These are phyloP conservation scores for Berkeleyomyces rouxiae DNA, from an alignment of 2,329 filamentous ascomycete genomes.

Conservation along the genomic window DNA sequence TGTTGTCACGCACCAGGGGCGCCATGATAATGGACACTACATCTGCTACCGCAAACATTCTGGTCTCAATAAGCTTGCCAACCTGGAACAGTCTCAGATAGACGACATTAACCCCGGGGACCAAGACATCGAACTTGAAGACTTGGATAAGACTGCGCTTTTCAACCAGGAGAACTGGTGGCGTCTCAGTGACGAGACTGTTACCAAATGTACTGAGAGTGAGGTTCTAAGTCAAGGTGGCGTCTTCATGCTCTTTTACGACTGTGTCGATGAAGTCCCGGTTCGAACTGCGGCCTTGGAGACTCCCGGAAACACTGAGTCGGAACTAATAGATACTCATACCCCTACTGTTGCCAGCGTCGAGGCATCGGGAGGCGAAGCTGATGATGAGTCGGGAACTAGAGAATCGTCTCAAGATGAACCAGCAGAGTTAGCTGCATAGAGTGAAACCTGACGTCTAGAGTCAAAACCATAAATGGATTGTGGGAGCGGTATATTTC, in stretches of 20 bases:
- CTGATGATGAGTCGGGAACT: background rate
- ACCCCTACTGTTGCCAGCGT: too few species aligned
- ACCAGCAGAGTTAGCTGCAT: background rate
- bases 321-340: background rate
- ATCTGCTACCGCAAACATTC: constrained; percentile 67
- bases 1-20: constrained; percentile 74
- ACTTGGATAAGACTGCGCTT: constrained; percentile 9
- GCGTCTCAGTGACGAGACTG: constrained; percentile 77
- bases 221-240: constrained; percentile 59
- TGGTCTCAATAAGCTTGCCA: background rate
- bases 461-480: background rate
- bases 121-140: constrained; percentile 12
- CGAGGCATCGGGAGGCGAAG: background rate
- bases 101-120: constrained; percentile 12
- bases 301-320: background rate
- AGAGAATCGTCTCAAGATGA: background rate
- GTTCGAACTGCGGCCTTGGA: constrained; percentile 24
- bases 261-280: constrained; percentile 43
- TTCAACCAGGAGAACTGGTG: constrained; percentile 44
- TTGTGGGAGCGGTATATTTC: background rate
- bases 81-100: constrained; percentile 11
- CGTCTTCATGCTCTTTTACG: constrained; percentile 97
- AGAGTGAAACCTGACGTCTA: background rate
- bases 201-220: constrained; percentile 55
- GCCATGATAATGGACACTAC: constrained; percentile 92